Percentiles rank a stretch among this genome's conserved stretches.
phyloP scores from a whole-genome alignment of 2,329 filamentous ascomycete genomes.

The Epichloe bromicola region DNA sequence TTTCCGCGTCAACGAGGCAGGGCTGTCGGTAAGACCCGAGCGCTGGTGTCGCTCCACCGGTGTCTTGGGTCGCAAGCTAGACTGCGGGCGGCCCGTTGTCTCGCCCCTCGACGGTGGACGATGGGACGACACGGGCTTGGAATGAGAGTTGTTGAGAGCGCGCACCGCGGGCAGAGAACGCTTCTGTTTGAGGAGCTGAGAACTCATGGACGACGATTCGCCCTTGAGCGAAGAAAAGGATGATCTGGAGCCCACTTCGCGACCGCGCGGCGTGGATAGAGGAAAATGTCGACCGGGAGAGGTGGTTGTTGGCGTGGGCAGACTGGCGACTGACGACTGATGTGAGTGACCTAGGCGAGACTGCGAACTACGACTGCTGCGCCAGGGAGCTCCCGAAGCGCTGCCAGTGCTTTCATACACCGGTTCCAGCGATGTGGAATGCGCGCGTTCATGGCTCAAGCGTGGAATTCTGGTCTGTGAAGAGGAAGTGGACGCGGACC shows the following conservation, averaged over 20 bases:
- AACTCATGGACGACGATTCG: slow-evolving; percentile 51
- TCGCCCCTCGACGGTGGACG: slow-evolving; percentile 50
- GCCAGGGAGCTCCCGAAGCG: slow-evolving; percentile 49
- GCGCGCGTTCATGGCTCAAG: slow-evolving; percentile 57
- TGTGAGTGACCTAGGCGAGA: slow-evolving; percentile 57
- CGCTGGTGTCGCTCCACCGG: slow-evolving; percentile 50
- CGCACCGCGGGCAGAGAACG: slow-evolving; percentile 50
- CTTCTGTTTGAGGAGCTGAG: slow-evolving; percentile 52
- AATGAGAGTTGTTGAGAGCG: slow-evolving; percentile 36
- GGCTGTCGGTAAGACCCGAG: slow-evolving; percentile 33
- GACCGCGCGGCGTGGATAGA: slow-evolving; percentile 47
- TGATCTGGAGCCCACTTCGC: slow-evolving; percentile 42
- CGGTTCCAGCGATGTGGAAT: slow-evolving; percentile 67
- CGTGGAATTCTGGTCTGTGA: slow-evolving; percentile 64
- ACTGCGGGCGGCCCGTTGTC: slow-evolving; percentile 32
- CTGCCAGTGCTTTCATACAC: slow-evolving; percentile 85
- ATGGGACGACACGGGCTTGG: slow-evolving; percentile 37
- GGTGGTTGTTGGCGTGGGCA: slow-evolving; percentile 47
- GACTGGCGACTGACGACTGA: slow-evolving; percentile 54
- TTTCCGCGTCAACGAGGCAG: slow-evolving; percentile 41
- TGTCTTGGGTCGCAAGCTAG: slow-evolving; percentile 52
- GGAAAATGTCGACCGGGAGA: slow-evolving; percentile 40
- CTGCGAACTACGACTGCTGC: slow-evolving; percentile 43
- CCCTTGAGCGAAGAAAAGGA: slow-evolving; percentile 41
- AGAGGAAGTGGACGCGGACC: slow-evolving; percentile 10